Conservation (phyloP, 495 filamentous ascomycete genomes). For the Penicillium flavigenum region DNA sequence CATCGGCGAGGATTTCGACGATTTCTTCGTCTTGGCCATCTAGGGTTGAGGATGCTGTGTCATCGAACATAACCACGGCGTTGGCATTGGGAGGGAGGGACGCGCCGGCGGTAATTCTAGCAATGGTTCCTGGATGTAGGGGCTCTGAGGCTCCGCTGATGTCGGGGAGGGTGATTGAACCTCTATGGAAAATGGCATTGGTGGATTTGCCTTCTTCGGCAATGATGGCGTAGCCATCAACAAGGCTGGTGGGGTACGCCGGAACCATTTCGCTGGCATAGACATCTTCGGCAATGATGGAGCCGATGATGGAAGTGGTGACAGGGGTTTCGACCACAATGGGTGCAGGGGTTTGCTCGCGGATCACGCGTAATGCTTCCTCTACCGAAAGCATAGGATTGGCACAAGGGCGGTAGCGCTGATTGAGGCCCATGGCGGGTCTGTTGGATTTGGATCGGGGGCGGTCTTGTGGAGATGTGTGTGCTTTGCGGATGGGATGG, state of each 20-base stretch:
- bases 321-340: slow-evolving; percentile 58
- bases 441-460: slow-evolving; percentile 67
- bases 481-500: slow-evolving; percentile 60
- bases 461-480: slow-evolving; percentile 62
- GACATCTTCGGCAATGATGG: slow-evolving; percentile 80
- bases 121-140: slow-evolving; percentile 70
- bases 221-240: slow-evolving; percentile 89
- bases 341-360: slow-evolving; percentile 63
- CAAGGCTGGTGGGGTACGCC: slow-evolving; percentile 91
- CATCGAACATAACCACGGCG: slow-evolving; percentile 96
- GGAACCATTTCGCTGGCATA: slow-evolving; percentile 78
- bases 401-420: slow-evolving; percentile 77
- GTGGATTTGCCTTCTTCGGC: slow-evolving; percentile 52
- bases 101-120: slow-evolving; percentile 91
- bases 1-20: slow-evolving; percentile 76
- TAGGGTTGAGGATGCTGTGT: slow-evolving; percentile 71
- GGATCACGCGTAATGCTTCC: slow-evolving; percentile 72
- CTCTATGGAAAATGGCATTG: slow-evolving; percentile 80
- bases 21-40: slow-evolving; percentile 81
- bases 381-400: slow-evolving; percentile 89
- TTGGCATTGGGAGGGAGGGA: slow-evolving; percentile 86
- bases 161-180: slow-evolving; percentile 79
- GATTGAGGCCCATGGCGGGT: slow-evolving; percentile 73
- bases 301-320: slow-evolving; percentile 61
- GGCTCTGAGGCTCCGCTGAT: slow-evolving; percentile 56